phyloP scores from a whole-genome alignment of 1,139 yeast genomes.

The Suhomyces ambrosiae region DNA sequence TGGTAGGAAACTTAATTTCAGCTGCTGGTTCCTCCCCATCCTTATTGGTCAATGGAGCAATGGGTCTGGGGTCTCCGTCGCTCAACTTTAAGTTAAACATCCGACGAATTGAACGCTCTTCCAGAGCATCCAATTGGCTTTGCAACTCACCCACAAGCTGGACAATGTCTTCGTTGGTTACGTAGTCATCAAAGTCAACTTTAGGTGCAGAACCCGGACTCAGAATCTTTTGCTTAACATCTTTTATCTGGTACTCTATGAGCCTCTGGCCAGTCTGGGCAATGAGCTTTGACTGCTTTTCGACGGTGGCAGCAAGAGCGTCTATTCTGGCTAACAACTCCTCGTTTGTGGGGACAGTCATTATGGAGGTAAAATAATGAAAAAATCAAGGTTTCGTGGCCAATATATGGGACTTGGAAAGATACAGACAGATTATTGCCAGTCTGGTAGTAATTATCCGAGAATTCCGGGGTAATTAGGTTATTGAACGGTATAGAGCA shows the following conservation, averaged over 20 bases:
- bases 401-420: too few species aligned
- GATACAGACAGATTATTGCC: too few species aligned
- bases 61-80: constrained; percentile 9
- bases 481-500: too few species aligned
- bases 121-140: constrained; percentile 74
- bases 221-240: constrained; percentile 43
- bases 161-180: constrained; percentile 79
- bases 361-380: too few species aligned
- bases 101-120: constrained; percentile 65
- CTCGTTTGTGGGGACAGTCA: constrained; percentile 9
- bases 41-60: constrained; percentile 19
- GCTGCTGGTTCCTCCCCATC: constrained; percentile 68
- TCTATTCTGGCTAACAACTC: constrained; percentile 34
- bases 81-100: constrained; percentile 45
- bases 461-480: too few species aligned
- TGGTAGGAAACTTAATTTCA: constrained; percentile 55
- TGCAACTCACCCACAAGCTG: constrained; percentile 78
- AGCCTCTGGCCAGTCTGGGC: constrained; percentile 76
- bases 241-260: constrained; percentile 62
- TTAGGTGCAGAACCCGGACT: constrained; percentile 11
- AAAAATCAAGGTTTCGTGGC: too few species aligned
- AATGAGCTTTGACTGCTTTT: constrained; percentile 43
- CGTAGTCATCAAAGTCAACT: constrained; percentile 60
- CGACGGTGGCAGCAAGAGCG: constrained; percentile 53
- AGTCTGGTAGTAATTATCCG: too few species aligned